Evolutionary conservation across 2,329 filamentous ascomycete species (phyloP), one percentile per base, ranked within the genome.

Genomic region (Escovopsis weberi): DNA sequence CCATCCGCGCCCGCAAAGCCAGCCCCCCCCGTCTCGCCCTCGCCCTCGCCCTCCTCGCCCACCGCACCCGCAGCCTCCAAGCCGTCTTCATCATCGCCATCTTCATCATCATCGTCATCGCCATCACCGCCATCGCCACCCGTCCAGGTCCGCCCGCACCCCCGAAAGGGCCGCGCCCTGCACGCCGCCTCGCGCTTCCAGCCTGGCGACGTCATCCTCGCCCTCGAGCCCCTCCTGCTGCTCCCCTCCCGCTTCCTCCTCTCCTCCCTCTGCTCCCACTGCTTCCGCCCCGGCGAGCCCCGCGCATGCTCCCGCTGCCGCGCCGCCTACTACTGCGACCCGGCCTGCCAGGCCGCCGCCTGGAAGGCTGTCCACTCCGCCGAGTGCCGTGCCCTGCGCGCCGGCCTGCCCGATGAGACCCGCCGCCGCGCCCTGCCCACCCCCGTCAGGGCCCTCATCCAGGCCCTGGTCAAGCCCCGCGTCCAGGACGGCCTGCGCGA

Each of bases 251-350:
- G 62, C 33, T 55, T 61, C 5, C 61, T 63, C 46, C 60, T 69
- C 43, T 40, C 51, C 4, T 49, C 53, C 12, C 61, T 66, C 30
- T 78, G 74, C 61, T 65, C 65, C 47, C 58, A 67, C 59, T 77
- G 73, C 55, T 61, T 75, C 26, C 50, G 48, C 33, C 42, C 50
- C 26, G 50, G 51, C 37, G 43, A 43, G 30, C 52, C 53, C 23
- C 53, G 53, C 36, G 61, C 65, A 19, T 80, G 76, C 57, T 67
- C 68, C 0, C 68, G 63, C 39, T 80, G 76, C 59, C 66, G 61
- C 26, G 61, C 67, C 2, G 65, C 66, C 4, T 64, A 61, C 26
- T 80, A 80, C 62, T 80, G 76, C 59, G 61, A 63, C 40, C 43
- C 59, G 7, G 48, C 53, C 5, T 80, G 76, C 57, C 76, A 80